A percentile compares a stretch with the other conserved stretches of the same genome.
These are phyloP conservation scores for Flaveria ramosissima DNA, from an alignment of 129 eudicot genomes.

Conservation along the genomic window DNA sequence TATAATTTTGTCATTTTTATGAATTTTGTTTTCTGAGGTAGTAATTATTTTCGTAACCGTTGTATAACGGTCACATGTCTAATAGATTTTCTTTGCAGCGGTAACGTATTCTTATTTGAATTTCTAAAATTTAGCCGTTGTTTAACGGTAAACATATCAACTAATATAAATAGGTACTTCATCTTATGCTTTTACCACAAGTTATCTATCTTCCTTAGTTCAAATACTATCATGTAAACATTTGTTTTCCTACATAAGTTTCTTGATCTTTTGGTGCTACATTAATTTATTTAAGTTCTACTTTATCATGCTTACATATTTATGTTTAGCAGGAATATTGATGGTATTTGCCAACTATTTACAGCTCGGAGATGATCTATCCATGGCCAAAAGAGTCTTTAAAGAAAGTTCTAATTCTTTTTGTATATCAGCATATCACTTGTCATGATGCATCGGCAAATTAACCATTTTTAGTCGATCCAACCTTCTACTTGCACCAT, in stretches of 20 bases:
- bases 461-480: no score
- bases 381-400: not conserved
- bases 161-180: not conserved
- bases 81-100: no score
- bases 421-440: not conserved
- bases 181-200: not conserved
- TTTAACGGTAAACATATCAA: not conserved
- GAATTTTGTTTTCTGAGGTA: no score
- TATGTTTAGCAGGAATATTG: not conserved
- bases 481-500: no score
- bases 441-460: no score
- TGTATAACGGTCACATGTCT: not conserved
- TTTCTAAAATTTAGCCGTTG: no score
- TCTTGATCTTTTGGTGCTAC: not conserved
- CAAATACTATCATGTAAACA: no score
- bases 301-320: not conserved
- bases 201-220: not conserved
- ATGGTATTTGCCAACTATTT: not conserved
- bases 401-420: not conserved
- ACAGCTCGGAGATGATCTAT: not conserved
- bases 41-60: not conserved
- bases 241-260: not conserved
- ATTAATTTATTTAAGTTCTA: no score
- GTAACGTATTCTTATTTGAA: not conserved
- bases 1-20: no score